Evolutionary conservation across 1,139 yeast genomes (phyloP).

Genomic region (Pichia sp.): DNA sequence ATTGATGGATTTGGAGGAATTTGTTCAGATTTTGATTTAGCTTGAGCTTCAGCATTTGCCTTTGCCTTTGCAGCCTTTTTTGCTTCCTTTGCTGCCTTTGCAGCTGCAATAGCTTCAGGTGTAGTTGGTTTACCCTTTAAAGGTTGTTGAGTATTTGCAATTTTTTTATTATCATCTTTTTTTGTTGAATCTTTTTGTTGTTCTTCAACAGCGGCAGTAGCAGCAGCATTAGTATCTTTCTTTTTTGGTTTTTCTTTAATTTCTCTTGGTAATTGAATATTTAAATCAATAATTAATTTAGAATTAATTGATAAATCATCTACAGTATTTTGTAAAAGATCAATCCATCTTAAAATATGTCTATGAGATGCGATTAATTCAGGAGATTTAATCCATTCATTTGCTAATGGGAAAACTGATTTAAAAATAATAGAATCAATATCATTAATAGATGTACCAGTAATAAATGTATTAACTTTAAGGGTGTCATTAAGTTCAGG

Average conservation of each 20-base stretch:
- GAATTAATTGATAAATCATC: conserved; percentile 49
- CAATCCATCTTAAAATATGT: conserved; percentile 90
- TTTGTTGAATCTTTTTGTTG: no score
- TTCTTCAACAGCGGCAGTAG: conserved; percentile 21
- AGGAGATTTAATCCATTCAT: conserved; percentile 43
- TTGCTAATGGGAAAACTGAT: conserved; percentile 53
- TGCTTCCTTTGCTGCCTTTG: conserved; percentile 37
- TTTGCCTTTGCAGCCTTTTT: conserved; percentile 72
- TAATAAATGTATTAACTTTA: conserved; percentile 62
- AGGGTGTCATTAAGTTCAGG: conserved; percentile 63
- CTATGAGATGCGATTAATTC: conserved; percentile 55
- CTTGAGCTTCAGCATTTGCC: conserved; percentile 35
- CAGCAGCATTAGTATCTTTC: conserved; percentile 16
- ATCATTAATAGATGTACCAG: conserved; percentile 57
- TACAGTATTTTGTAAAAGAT: conserved; percentile 66
- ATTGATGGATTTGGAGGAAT: conserved; percentile 63
- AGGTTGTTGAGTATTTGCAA: no score
- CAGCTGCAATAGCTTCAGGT: conserved; percentile 22
- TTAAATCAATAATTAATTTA: conserved; percentile 49
- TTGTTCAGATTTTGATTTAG: conserved; percentile 31
- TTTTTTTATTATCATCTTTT: no score
- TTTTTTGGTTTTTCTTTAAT: conserved; percentile 47
- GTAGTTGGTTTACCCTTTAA: conserved; percentile 20
- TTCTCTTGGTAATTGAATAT: conserved; percentile 64
- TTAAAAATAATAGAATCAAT: conserved; percentile 68